Conservation (phyloP, 192 early-diverging fungal species). For the Coemansia sp. region DNA sequence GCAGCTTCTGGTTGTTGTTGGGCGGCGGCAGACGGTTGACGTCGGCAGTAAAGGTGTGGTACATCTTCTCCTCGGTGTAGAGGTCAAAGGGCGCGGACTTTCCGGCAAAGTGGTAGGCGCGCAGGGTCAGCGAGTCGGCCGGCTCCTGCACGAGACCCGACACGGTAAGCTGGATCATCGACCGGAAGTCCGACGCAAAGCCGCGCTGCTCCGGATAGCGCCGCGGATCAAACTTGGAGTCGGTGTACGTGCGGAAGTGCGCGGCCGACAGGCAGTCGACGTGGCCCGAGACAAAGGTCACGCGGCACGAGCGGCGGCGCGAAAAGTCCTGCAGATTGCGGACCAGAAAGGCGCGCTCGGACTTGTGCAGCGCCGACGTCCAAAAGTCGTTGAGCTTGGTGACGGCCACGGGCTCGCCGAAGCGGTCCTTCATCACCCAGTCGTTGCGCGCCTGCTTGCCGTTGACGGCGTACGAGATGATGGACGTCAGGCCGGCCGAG, state of each 20-base stretch:
- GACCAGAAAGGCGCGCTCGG: constrained; percentile 65
- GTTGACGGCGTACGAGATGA: constrained; percentile 39
- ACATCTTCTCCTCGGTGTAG: constrained; percentile 67
- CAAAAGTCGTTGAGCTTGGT: constrained; percentile 76
- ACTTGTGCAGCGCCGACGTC: constrained; percentile 59
- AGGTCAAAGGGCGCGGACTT: constrained; percentile 55
- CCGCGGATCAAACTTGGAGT: constrained; percentile 35
- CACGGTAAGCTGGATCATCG: constrained; percentile 78
- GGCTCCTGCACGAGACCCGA: constrained; percentile 75
- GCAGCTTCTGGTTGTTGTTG: constrained; percentile 51
- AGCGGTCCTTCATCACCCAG: constrained; percentile 52
- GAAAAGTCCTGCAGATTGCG: constrained; percentile 65
- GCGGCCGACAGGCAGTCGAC: constrained; percentile 67
- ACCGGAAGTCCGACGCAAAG: constrained; percentile 57
- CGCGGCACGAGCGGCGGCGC: constrained; percentile 55
- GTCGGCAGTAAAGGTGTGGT: constrained; percentile 62
- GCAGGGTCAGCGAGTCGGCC: constrained; percentile 57
- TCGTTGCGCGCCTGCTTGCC: constrained; percentile 39
- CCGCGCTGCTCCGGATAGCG: constrained; percentile 50
- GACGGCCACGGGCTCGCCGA: constrained; percentile 71
- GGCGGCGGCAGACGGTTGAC: constrained; percentile 52
- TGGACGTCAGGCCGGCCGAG: constrained; percentile 41
- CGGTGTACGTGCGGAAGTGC: constrained; percentile 53
- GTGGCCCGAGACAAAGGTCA: constrained; percentile 78
- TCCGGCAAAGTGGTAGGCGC: constrained; percentile 56